Evolutionary conservation across 179 eudicot species (phyloP).

Genomic region (Spergularia azorica): DNA sequence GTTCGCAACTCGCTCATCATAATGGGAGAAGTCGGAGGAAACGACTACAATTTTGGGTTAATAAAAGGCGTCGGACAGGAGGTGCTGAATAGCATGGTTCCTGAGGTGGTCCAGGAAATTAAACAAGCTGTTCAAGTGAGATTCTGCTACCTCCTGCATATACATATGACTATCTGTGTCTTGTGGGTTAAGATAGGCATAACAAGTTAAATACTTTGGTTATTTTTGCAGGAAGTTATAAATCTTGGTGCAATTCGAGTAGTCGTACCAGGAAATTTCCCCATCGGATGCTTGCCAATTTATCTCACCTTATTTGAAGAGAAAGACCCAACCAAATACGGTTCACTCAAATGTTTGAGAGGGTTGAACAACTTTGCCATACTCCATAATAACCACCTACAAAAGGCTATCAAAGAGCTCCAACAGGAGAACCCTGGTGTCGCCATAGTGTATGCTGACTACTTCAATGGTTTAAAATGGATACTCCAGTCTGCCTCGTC

Average conservation of each 20-base stretch:
- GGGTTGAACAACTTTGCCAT: conserved; percentile 20
- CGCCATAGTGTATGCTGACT: conserved; percentile 23
- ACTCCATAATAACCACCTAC: conserved; percentile 11
- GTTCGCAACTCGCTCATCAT: conserved; percentile 7
- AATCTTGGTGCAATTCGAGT: conserved; percentile 8
- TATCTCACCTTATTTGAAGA: conserved; percentile 9
- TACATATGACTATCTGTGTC: not conserved
- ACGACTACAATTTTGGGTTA: conserved; percentile 27
- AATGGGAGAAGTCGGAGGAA: conserved; percentile 29
- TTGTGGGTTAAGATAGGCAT: no score
- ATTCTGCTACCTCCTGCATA: not conserved
- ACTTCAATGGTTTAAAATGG: conserved; percentile 19
- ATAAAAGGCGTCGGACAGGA: conserved; percentile 5
- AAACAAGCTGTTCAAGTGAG: conserved; percentile 15
- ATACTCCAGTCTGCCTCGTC: conserved; percentile 8
- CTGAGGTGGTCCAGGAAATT: conserved; percentile 19
- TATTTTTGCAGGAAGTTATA: conserved; percentile 15
- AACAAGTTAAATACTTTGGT: not conserved
- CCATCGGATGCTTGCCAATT: conserved; percentile 29
- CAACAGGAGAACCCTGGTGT: conserved; percentile 9
- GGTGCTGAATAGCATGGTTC: conserved; percentile 10
- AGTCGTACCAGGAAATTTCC: conserved; percentile 24
- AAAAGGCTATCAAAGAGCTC: conserved; percentile 14
- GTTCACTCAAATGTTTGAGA: conserved; percentile 21
- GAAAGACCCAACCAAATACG: conserved; percentile 10